Evolutionary conservation across 257 asterid genomes (phyloP), one percentile per base, ranked within the genome.

Genomic region (Gentiana dahurica): DNA sequence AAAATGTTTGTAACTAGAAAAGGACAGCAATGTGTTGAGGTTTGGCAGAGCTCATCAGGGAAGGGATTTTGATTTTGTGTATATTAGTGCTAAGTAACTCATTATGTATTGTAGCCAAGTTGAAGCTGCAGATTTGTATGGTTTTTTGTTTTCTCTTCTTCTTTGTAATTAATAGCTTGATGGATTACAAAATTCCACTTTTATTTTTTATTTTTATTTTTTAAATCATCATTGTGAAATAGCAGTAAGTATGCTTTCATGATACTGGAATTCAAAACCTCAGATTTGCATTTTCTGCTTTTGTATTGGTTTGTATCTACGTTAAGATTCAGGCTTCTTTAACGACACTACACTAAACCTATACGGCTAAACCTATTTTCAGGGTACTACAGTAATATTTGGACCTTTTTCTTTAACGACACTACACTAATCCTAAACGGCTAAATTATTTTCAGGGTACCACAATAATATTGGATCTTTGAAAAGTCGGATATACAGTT

Each of bases 1-100:
- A 86, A 79, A 64, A 86, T 89, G 97, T 89, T 84, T 47, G 71
- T 86, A 32, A 75, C 94, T 0, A 69, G 95, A 67, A 86, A 82
- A 55, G 95, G 84, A 59, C 83, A 82, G 39, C 95, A 79, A 43
- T 70, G 62, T 55, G 73, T 89, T 49, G 95, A 89, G 66, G 95
- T 89, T 74, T 89, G 97, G 82, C 74, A 73, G 84, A 77, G 78
- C 68, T 83, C 86, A 0, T 83, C 86, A 0, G 65, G 43, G 36
- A 68, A 68, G 63, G 75, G 78, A 12, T 66, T 61, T 54, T 79
- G 65, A 61, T 63, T n/a, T 54, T 39, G 36, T 15, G n/a, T 58
- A 50, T 33, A 3, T 48, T 55, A 32, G 56, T 44, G 15, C 34
- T 57, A 13, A 13, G 62, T 67, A 5, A 35, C 35, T 9, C 35